These are phyloP conservation scores for Penicillium psychrofluorescens DNA, from an alignment of 495 filamentous ascomycete species.

Conservation along the genomic window DNA sequence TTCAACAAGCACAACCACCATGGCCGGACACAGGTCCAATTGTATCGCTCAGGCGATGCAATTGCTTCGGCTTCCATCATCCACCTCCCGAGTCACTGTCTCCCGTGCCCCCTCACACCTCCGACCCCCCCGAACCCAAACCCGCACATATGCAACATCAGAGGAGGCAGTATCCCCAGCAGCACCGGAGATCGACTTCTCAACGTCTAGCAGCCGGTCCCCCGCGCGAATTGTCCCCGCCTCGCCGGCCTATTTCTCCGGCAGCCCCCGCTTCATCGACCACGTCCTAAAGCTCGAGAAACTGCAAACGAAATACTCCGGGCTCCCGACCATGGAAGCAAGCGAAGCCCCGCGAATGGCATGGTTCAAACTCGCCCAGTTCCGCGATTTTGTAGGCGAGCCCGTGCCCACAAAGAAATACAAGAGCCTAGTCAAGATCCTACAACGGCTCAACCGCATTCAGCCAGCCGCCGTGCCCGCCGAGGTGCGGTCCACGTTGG, in stretches of 20 bases:
- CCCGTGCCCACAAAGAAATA: conserved; percentile 73
- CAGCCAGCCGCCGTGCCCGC: conserved; percentile 68
- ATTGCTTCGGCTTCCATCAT: conserved; percentile 20
- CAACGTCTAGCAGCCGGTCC: conserved; percentile 8
- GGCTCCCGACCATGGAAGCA: conserved; percentile 58
- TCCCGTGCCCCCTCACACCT: conserved; percentile 1
- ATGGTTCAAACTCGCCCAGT: conserved; percentile 76
- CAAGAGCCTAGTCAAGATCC: conserved; percentile 61
- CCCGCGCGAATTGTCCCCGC: conserved; percentile 69
- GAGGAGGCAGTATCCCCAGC: conserved; percentile 13
- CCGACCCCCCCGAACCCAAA: conserved; percentile 7
- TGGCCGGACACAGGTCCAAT: conserved; percentile 32
- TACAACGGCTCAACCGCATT: conserved; percentile 79
- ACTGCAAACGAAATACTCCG: conserved; percentile 60
- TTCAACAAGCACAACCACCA: conserved; percentile 4
- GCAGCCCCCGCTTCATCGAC: conserved; percentile 78
- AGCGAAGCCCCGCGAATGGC: conserved; percentile 66
- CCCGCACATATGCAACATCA: conserved; percentile 16
- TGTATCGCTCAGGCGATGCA: conserved; percentile 34
- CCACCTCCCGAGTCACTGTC: conserved; percentile 7
- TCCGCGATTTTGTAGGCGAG: conserved; percentile 68
- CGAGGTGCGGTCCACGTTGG: conserved; percentile 56
- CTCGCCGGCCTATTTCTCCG: conserved; percentile 91
- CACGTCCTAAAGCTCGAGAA: conserved; percentile 64
- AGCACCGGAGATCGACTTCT: conserved; percentile 41